Base-by-base conservation (phyloP, 2,329 filamentous ascomycete species). In the Venturiaceae sp. region DNA sequence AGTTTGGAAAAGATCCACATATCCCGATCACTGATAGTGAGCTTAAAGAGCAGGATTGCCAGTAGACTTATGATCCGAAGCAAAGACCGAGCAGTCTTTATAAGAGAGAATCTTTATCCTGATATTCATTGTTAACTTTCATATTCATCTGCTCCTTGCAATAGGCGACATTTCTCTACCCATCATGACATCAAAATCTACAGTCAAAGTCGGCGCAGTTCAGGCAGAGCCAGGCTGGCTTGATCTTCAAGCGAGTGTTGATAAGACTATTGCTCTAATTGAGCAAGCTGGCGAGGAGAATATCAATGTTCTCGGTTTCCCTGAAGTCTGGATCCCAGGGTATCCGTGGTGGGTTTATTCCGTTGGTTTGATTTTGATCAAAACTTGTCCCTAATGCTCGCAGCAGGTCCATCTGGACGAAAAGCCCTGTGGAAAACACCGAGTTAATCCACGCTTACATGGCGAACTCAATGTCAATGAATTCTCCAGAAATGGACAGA, bases 401-500 rank as follows among this genome's bases (percentile, higher is more conserved):
- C n/a, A 44, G 39, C 39, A 57, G 54, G 54, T 55, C 30, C 16
- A 61, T 62, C 21, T 62, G 54, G 54, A 57, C 54, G 14, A 41
- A 50, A 23, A 47, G 14, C n/a, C 23, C 50, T 14, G 21, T 11
- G 19, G 44, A 55, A 6, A 55, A 61, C 34, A 19, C 55, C 21
- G 60, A 60, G 21, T 58, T 68, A 33, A 64, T 62, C 5, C 56
- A 60, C 3, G 50, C 66, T 60, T 75, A 75, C 53, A 74, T 74
- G 32, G 68, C 73, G 23, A 79, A 78, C 52, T 73, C 72, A 0
- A 64, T 78, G 6, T 65, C 68, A 5, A 62, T 74, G 23, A 69
- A 74, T 61, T 78, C 75, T 3, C 66, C 71, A 1, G 70, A 79
- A 53, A 77, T 79, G 75, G 64, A 66, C 13, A 66, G 69, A 1